A percentile compares a stretch with the other conserved stretches of the same genome.
Conservation (phyloP, 805 yeast genomes). For the Wickerhamiella hasegawae region DNA sequence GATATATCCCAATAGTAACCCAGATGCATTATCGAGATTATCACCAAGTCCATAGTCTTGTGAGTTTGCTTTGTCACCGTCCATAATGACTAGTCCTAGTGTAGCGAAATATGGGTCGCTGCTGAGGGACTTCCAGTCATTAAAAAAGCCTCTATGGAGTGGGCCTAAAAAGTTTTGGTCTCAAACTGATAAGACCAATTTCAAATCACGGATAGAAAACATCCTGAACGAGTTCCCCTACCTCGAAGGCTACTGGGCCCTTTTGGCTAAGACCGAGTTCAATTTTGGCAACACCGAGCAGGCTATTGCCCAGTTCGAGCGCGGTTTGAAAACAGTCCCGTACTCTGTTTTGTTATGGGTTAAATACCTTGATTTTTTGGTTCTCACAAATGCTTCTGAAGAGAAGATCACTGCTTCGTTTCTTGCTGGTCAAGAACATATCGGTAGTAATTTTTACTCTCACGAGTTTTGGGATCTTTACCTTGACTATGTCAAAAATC, state of each 20-base stretch:
- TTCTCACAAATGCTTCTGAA: slow-evolving; percentile 14
- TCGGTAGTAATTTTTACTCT: slow-evolving; percentile 62
- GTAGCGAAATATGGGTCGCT: no score
- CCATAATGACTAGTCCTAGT: no score
- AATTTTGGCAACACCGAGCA: slow-evolving; percentile 18
- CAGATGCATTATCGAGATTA: no score
- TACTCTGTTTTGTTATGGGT: slow-evolving; percentile 25
- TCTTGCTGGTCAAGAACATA: slow-evolving; percentile 29
- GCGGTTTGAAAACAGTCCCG: slow-evolving; percentile 21
- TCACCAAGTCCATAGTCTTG: no score
- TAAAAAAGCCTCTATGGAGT: background rate
- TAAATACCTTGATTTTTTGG: slow-evolving; percentile 21
- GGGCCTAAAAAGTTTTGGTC: background rate
- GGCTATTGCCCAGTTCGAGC: slow-evolving; percentile 20
- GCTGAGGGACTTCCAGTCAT: background rate
- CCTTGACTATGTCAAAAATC: slow-evolving; percentile 49
- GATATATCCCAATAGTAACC: no score
- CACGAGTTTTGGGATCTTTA: slow-evolving; percentile 75
- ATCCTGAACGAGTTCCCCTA: slow-evolving; percentile 23
- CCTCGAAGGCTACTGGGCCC: slow-evolving; percentile 27
- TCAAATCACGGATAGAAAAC: slow-evolving; percentile 12
- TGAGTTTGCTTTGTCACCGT: no score
- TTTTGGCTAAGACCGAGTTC: slow-evolving; percentile 26
- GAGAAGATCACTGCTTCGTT: slow-evolving; percentile 22
- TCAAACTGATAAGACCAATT: background rate